Evolutionary conservation across 306 rosid genomes (phyloP), one percentile per base, ranked within the genome.

Genomic region (Vachellia pachyceras): DNA sequence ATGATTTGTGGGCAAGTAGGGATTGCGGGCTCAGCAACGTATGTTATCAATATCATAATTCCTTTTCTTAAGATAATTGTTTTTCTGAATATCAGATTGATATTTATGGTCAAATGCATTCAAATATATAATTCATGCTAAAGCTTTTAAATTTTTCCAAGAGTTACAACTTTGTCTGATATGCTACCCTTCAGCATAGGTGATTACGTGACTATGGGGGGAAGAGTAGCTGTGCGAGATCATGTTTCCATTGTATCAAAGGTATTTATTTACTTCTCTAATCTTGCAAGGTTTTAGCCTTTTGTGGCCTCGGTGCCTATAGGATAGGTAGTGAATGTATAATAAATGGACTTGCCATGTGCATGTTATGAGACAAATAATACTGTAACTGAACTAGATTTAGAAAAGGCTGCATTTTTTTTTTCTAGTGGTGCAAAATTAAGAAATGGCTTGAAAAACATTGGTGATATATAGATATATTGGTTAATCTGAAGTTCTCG

Each of bases 1-100:
- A 80, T 93, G 90, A 92, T 95, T 64, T 95, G 99, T 90, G 99
- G 98, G 66, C 98, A 93, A 91, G 98, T 87, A 77, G 99, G 99
- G 73, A 90, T 95, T 87, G 97, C 98, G 49, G 98, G 99, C 68
- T 95, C 98, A 5, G 99, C 86, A 71, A 93, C 89, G 99, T 93
- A 90, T 4, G 92, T 84, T 65, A 42, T 29, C 33, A 29, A 29
- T 29, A 29, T 58, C 40, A 66, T 36, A 57, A 17, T 80, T 73
- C 36, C 1, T 5, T 52, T 17, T 63, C 73, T 37, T 72, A 68
- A 70, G 14, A 5, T 68, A 11, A 55, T 5, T 46, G 10, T 23
- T 46, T 15, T 29, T 29, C 33, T 58, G 35, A 60, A 25, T 60
- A 11, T 25, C 69, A 15, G 36, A 33, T 72, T 76, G 47, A 64